A percentile compares a stretch with the other conserved stretches of the same genome.
Evolutionary conservation across 2,329 filamentous ascomycete genomes (phyloP).

Genomic region (Fusarium scirpi): DNA sequence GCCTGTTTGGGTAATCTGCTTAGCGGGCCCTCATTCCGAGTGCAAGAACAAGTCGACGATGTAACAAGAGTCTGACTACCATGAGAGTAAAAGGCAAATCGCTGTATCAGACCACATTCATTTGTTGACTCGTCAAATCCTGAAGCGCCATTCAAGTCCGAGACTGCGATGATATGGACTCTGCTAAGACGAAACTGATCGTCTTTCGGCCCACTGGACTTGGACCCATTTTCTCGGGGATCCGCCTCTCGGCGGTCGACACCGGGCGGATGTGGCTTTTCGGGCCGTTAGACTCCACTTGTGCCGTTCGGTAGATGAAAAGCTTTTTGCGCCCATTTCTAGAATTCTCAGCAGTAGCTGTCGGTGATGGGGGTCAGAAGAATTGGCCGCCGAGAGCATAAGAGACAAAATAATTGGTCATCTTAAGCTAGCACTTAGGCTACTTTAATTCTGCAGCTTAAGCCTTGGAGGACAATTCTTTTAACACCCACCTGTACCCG

Average conservation of each 20-base stretch:
- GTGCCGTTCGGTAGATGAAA: not conserved
- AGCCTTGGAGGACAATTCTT: too few relatives aligned
- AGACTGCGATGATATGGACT: not conserved
- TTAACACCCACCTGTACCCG: too few relatives aligned
- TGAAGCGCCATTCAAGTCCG: too few relatives aligned
- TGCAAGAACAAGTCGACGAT: too few relatives aligned
- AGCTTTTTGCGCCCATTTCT: not conserved
- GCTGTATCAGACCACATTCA: not conserved
- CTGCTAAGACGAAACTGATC: not conserved
- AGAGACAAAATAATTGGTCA: not conserved
- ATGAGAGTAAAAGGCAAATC: too few relatives aligned
- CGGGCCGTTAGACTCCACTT: slow-evolving; percentile 2
- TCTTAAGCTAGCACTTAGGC: too few relatives aligned
- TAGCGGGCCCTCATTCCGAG: not conserved
- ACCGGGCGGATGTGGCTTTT: not conserved
- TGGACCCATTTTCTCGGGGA: not conserved
- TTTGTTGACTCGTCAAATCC: not conserved
- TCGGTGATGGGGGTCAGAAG: not conserved
- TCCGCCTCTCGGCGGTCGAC: not conserved
- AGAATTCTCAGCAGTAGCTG: too few relatives aligned
- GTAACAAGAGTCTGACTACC: accelerated
- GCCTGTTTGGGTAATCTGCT: not conserved
- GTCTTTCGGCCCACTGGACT: not conserved
- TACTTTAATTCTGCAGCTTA: too few relatives aligned
- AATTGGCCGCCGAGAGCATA: not conserved